phyloP scores from a whole-genome alignment of 805 yeast genomes.

The Cyberlindnera maclurae region DNA sequence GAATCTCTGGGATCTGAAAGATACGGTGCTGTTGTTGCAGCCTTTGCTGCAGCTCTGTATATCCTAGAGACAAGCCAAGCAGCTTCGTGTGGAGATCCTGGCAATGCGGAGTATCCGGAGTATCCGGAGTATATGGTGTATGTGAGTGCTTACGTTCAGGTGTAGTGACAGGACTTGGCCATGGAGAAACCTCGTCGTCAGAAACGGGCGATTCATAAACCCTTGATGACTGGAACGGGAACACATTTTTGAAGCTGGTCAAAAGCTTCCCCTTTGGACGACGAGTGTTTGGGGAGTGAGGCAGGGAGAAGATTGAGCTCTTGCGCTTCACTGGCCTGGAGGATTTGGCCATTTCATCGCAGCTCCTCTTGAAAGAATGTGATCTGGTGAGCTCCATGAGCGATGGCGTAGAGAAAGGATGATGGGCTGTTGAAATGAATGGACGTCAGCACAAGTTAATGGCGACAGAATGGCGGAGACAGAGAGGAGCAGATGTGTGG shows the following conservation, averaged over 20 bases:
- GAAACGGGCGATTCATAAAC: constrained; percentile 13
- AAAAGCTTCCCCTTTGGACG: constrained; percentile 13
- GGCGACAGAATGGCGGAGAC: constrained; percentile 19
- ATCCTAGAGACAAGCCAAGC: too few species aligned
- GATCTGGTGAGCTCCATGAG: constrained; percentile 8
- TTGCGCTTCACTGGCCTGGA: constrained; percentile 17
- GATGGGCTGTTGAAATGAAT: constrained; percentile 15
- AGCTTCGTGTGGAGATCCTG: background rate
- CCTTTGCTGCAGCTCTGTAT: background rate
- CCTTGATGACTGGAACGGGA: constrained; percentile 8
- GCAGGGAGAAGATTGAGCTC: constrained; percentile 8
- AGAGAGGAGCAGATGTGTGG: background rate
- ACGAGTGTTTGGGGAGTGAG: constrained; percentile 13
- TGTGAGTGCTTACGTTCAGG: constrained; percentile 2
- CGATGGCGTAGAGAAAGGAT: constrained; percentile 5
- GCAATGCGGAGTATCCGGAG: background rate
- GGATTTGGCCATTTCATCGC: constrained; percentile 11
- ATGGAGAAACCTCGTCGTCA: constrained; percentile 5
- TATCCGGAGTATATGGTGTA: constrained; percentile 3
- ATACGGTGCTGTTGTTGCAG: constrained; percentile 28
- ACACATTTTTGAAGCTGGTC: constrained; percentile 20
- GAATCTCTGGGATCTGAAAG: constrained; percentile 71
- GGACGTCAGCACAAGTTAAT: constrained; percentile 28
- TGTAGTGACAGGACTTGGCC: constrained; percentile 3
- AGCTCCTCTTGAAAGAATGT: constrained; percentile 18